Conservation (phyloP, 306 rosid species). For the Trifolium pratense region DNA sequence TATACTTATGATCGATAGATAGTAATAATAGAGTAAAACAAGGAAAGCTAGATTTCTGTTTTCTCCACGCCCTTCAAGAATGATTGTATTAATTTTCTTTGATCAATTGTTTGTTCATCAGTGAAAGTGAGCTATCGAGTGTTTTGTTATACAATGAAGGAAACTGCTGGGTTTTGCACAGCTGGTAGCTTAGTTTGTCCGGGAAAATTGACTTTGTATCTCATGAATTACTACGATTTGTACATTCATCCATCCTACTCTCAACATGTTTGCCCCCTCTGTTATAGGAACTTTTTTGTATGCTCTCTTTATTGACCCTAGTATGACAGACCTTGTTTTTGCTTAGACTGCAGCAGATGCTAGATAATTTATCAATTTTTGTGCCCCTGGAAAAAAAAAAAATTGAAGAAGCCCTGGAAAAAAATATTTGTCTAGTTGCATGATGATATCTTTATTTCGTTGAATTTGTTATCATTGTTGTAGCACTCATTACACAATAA, state of each 20-base stretch:
- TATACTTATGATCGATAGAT: slow-evolving; percentile 1
- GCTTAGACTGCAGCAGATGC: slow-evolving; percentile 18
- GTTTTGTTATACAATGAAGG: background rate
- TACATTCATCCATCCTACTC: background rate
- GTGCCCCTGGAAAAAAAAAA: background rate
- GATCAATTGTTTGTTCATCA: background rate
- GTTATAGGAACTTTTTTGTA: slow-evolving; percentile 15
- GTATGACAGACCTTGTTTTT: slow-evolving; percentile 18
- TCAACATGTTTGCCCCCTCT: background rate
- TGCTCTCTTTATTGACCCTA: slow-evolving; percentile 6
- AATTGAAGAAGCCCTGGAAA: too few species aligned
- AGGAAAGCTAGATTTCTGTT: background rate
- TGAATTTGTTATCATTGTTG: slow-evolving; percentile 13
- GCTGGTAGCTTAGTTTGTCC: background rate
- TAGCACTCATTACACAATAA: slow-evolving; percentile 9
- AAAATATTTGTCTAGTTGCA: slow-evolving; percentile 9
- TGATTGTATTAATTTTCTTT: slow-evolving; percentile 6
- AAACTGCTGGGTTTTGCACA: slow-evolving; percentile 24
- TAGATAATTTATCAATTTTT: background rate
- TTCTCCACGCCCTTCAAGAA: background rate
- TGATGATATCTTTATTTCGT: slow-evolving; percentile 23
- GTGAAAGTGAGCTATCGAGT: background rate
- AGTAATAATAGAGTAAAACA: background rate
- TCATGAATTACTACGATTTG: background rate
- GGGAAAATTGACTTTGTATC: background rate